Evolutionary conservation across 345 rosid species (phyloP).

Genomic region (Aquilaria malaccensis): DNA sequence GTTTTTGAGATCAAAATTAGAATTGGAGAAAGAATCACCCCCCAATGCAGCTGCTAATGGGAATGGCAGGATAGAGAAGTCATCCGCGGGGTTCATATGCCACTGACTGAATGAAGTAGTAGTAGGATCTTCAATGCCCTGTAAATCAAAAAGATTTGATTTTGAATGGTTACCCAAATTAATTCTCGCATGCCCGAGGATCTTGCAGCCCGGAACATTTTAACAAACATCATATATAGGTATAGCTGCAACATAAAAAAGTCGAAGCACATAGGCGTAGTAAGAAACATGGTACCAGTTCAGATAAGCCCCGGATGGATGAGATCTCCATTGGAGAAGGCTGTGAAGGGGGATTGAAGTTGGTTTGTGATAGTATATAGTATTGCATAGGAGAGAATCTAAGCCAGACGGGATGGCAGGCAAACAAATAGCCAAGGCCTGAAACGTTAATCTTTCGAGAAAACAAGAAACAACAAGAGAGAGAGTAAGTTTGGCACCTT

Average conservation of each 20-base stretch:
- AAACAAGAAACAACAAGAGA: background rate
- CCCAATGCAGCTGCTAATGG: conserved; percentile 38
- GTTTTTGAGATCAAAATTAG: conserved; percentile 17
- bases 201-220: no score
- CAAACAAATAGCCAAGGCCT: background rate
- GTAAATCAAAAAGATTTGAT: background rate
- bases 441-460: background rate
- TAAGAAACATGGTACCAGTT: conserved; percentile 25
- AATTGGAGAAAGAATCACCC: conserved; percentile 17
- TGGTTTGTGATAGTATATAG: no score
- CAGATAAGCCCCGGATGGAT: conserved; percentile 28
- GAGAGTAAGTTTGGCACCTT: background rate
- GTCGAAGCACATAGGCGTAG: background rate
- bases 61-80: conserved; percentile 24
- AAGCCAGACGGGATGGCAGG: conserved; percentile 9
- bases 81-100: conserved; percentile 41
- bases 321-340: conserved; percentile 43
- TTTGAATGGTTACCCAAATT: background rate
- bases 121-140: conserved; percentile 44
- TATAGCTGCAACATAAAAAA: no score
- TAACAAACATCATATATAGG: no score
- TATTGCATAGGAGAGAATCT: background rate
- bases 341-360: conserved; percentile 1
- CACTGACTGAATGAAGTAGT: conserved; percentile 36
- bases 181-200: no score